Evolutionary conservation across 2,329 filamentous ascomycete genomes (phyloP), one percentile per base, ranked within the genome.

Genomic region (Geosmithia flava): DNA sequence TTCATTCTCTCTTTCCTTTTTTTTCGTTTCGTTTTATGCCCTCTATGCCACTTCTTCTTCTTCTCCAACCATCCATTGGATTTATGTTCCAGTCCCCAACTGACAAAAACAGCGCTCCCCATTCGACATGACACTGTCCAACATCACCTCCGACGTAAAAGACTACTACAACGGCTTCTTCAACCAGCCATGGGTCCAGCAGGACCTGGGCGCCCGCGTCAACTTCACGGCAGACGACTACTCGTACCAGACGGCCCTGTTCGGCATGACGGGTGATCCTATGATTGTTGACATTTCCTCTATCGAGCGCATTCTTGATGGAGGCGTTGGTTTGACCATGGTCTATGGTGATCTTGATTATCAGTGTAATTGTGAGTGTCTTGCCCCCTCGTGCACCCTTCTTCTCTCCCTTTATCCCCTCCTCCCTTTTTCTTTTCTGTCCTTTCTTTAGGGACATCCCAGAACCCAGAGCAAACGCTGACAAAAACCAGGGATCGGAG

Each of bases 241-340:
- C 2, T 68, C 64, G 2, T 75, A 75, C 52, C 58, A 56, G 1
- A 55, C 59, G 20, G 71, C 65, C 0, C 72, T 71, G 47, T 80
- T 84, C 60, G 80, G 76, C 50, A 72, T 77, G 47, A 82, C 78
- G 53, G 74, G 75, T 7, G 75, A 76, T 55, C 71, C 80, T 52
- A 66, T 81, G 29, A 59, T 71, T 27, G 51, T 51, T 1, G 50
- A 41, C 20, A 23, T 53, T 7, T 13, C 46, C 2, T 66, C 75
- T 47, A 66, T 85, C 2, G 77, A 80, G 49, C 64, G 69, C 13
- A 70, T 85, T 17, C 65, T 85, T 44, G 67, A 74, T 10, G 68
- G 65, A 0, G 80, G 79, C 23, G 75, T 87, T 7, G 79, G 78
- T 13, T 76, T 91, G 16, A 80, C 81, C 2, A 63, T 90, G 49